These are phyloP conservation scores for Synchytrium microbalum DNA, from an alignment of 371 early-diverging fungal genomes.

Conservation along the genomic window DNA sequence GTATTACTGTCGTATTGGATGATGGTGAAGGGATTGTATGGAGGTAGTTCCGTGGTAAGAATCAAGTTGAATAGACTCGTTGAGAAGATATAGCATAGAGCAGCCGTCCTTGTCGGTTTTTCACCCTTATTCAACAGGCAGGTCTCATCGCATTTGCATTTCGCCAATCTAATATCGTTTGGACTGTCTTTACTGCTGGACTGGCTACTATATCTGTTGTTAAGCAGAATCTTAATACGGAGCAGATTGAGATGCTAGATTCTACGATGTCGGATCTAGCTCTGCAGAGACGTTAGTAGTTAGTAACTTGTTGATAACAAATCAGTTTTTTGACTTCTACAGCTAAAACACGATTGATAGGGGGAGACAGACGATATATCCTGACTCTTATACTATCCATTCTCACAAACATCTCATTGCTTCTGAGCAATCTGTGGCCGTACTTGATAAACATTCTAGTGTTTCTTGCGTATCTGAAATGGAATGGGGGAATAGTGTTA, in stretches of 20 bases:
- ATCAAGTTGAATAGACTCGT: neutral
- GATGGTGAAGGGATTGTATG: slow-evolving; percentile 40
- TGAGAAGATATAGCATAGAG: neutral
- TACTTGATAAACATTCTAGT: slow-evolving; percentile 22
- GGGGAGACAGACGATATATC: neutral
- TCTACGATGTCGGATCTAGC: no score
- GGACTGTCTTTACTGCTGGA: slow-evolving; percentile 54
- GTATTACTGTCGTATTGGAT: slow-evolving; percentile 62
- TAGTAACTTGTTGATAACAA: no score
- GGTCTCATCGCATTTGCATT: slow-evolving; percentile 57
- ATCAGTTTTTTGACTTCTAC: no score
- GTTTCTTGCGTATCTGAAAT: slow-evolving; percentile 61
- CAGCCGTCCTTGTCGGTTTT: no score
- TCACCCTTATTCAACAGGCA: slow-evolving; percentile 24
- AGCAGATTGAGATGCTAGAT: neutral
- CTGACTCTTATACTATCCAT: neutral
- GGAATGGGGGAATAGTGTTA: slow-evolving; percentile 82
- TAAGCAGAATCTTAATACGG: neutral
- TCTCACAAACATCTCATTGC: slow-evolving; percentile 7
- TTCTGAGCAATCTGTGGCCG: slow-evolving; percentile 25
- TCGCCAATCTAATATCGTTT: slow-evolving; percentile 89
- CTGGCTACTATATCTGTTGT: neutral
- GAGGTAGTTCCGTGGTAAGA: slow-evolving; percentile 49
- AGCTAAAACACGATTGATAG: no score
- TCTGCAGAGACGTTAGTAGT: no score